phyloP scores from a whole-genome alignment of 2,329 filamentous ascomycete species.

The Xylariaceae sp. region DNA sequence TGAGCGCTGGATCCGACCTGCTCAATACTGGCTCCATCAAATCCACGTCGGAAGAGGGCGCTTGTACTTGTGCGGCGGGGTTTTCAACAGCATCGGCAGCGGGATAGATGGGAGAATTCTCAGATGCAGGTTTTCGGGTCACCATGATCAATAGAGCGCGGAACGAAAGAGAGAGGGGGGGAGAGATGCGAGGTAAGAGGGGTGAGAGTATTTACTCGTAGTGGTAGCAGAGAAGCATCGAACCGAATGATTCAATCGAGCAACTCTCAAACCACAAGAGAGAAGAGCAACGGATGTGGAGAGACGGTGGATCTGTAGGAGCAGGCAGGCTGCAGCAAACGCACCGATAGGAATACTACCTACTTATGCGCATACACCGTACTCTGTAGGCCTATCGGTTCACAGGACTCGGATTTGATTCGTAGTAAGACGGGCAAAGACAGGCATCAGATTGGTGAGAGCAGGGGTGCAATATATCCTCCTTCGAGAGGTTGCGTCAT shows the following conservation, averaged over 20 bases:
- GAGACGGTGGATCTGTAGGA: background rate
- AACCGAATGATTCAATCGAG: background rate
- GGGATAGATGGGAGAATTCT: slow-evolving; percentile 16
- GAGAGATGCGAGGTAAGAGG: background rate
- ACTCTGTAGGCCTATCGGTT: background rate
- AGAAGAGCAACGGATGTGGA: background rate
- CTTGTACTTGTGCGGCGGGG: slow-evolving; percentile 25
- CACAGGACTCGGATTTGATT: background rate
- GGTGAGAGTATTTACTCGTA: too few species aligned
- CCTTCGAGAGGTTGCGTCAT: slow-evolving; percentile 17
- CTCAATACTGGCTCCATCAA: slow-evolving; percentile 30
- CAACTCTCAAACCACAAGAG: background rate
- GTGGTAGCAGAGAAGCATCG: background rate
- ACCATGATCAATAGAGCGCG: slow-evolving; percentile 35
- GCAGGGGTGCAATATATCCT: background rate
- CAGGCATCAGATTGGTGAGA: background rate
- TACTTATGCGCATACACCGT: background rate
- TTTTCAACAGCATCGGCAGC: slow-evolving; percentile 25
- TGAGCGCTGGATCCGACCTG: slow-evolving; percentile 8
- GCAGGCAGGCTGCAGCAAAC: background rate
- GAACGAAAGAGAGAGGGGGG: background rate
- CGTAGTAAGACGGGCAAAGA: background rate
- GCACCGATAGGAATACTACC: background rate
- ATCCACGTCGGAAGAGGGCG: slow-evolving; percentile 33
- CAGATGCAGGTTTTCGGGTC: slow-evolving; percentile 36